Conservation (phyloP, 441 rosid genomes). For the Syzygium syzygioides region DNA sequence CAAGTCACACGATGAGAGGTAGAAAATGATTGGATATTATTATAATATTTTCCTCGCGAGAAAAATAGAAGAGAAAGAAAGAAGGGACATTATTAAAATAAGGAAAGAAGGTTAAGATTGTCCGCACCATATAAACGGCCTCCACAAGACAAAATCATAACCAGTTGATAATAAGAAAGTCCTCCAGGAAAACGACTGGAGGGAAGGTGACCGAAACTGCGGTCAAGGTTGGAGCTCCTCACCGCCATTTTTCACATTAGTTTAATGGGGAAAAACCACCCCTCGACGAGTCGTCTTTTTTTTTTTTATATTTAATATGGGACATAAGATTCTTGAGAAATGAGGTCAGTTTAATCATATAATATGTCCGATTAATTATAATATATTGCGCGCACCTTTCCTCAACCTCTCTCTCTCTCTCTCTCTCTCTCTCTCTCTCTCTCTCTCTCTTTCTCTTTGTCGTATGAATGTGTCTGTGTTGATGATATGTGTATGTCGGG, state of each 20-base stretch:
- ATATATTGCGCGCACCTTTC: background rate
- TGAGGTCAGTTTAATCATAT: background rate
- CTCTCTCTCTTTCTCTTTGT: background rate
- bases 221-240: background rate
- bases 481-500: slow-evolving; percentile 11
- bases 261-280: background rate
- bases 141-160: background rate
- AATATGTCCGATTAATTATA: background rate
- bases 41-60: background rate
- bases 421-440: too few species aligned
- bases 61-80: too few species aligned
- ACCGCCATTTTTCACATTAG: background rate
- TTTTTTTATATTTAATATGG: background rate
- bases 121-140: background rate
- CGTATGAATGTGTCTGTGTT: background rate
- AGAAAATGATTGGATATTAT: background rate
- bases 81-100: background rate
- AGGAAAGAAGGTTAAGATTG: background rate
- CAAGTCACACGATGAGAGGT: background rate
- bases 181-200: background rate
- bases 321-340: background rate
- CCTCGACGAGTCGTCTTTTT: background rate
- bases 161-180: background rate
- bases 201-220: background rate
- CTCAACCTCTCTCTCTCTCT: background rate